Evolutionary conservation across 2,329 filamentous ascomycete species (phyloP), one percentile per base, ranked within the genome.

Genomic region (Colletotrichum aenigma): DNA sequence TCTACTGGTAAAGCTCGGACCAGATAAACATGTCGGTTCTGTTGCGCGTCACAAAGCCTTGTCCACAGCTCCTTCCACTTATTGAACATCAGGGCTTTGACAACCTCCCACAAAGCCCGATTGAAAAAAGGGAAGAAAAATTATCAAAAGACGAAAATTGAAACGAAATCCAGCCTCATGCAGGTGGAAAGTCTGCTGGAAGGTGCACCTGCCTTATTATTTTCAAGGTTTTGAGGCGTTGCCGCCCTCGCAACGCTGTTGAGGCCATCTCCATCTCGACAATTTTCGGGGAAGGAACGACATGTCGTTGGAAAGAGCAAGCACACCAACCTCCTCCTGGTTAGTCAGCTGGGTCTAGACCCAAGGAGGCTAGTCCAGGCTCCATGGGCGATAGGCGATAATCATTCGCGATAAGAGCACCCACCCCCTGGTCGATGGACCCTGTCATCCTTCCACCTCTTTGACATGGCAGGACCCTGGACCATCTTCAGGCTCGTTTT

Each of bases 261-360:
- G 43, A 52, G n/a, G n/a, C 4, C 43, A 24, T 52, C 43, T 21
- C 12, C 43, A 52, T 52, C 43, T 21, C 43, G 10, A 52, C 10
- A 24, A 21, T n/a, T 12, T 26, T n/a, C 21, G 7, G 32, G 34
- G 48, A 70, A 66, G 38, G 71, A 75, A 62, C 28, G 74, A 75
- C 58, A 56, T 70, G 74, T 70, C 71, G 74, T 76, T 61, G 66
- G 66, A 61, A 65, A 60, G 30, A 48, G 70, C 34, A 74, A 30
- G 60, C 30, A 52, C 52, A 52, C 34, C 36, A 30, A 7, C 38
- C 36, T 28, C 61, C 16, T 21, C 18, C 16, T 16, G 21, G 24
- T 74, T 32, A 36, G 28, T 74, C 32, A 48, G 36, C 58, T 28
- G 15, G 38, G 56, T n/a, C 70, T 65, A 74, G 70, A 65, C 70